Evolutionary conservation across 2,329 filamentous ascomycete genomes (phyloP), one percentile per base, ranked within the genome.

Genomic region (Thelonectria discophora): DNA sequence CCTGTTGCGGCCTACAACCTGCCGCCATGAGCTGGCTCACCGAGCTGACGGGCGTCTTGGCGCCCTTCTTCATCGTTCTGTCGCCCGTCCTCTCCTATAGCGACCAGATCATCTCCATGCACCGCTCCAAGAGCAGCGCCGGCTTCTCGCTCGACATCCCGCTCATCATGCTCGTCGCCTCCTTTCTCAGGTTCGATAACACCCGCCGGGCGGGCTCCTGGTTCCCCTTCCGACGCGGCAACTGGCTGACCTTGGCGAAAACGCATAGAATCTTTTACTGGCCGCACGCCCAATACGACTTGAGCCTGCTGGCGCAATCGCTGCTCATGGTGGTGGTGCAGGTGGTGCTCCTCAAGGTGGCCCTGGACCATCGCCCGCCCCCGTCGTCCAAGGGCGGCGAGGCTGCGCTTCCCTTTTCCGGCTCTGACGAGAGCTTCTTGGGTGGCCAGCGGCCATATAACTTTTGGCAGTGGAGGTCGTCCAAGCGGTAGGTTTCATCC

Each of bases 391-490:
- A 86, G 76, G 86, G 86, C 40, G 86, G 87, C 58, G 86, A 88
- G 52, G 80, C 84, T 7, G 80, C 83, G 3, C 65, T 81, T 20
- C 91, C 91, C 12, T 93, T 94, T 74, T 81, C 85, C 2, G 85
- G 83, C 20, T 72, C 60, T 8, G 74, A 81, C 40, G 79, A 82
- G 64, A 78, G 74, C 10, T 21, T 71, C 7, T 73, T 73, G 61
- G 69, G 71, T 10, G 71, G 71, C n/a, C 81, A 80, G 63, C 81
- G 91, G 21, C 91, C 91, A 1, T 94, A 88, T 73, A 85, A 88
- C 71, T 94, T 94, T 75, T 94, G 92, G 92, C 90, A 92, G 76
- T 94, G 92, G 92, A 84, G 87, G 58, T 86, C 86, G 18, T 83
- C 88, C 6, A 88, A 88, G 69, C 90, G 90, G 79, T 89, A 74